Base-by-base conservation (phyloP, 305 asterid species). In the Rubia occidens region DNA sequence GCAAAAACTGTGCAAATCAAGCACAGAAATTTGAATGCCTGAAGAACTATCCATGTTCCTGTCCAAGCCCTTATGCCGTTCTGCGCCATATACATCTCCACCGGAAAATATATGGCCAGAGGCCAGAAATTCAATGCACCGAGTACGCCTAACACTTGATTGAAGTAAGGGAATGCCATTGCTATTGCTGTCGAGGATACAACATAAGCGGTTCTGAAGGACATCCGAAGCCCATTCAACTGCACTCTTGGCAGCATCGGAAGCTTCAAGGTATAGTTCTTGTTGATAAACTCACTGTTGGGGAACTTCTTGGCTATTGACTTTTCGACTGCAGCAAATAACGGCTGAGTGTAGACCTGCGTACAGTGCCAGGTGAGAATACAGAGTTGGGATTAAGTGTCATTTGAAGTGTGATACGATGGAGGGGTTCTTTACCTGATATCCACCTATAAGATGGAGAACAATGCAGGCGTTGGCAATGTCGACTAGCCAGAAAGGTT, bases 81-180 rank as follows among this genome's bases (percentile, higher is more conserved):
- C 82, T 83, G 88, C 15, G 47, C 79, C 37, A 87, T 43, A 69
- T 77, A 85, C 87, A 84, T 84, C 71, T 84, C 83, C 13, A 82
- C 82, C 0, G 89, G 93, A 69, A 86, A 86, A 72, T 86, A 86
- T 67, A 86, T 78, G 0, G 77, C 83, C 78, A 86, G 70, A 5
- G 92, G 92, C 89, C 89, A 86, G 74, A 86, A 86, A 18, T 85
- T 84, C 78, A 85, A 78, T 5, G 93, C 87, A 51, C 89, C 93
- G 0, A 87, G 73, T 21, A 87, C 77, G 24, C 88, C 93, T 18
- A 87, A 64, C 8, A 85, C 89, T 71, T 83, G 78, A 74, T 87
- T 87, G 80, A 87, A 87, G 81, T 77, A 87, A 47, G 93, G 93
- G 72, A 83, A 83, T 3, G 76, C 69, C 15, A 85, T 66, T 6